phyloP scores from a whole-genome alignment of 164 flowering plant genomes.

The Aristolochia californica region DNA sequence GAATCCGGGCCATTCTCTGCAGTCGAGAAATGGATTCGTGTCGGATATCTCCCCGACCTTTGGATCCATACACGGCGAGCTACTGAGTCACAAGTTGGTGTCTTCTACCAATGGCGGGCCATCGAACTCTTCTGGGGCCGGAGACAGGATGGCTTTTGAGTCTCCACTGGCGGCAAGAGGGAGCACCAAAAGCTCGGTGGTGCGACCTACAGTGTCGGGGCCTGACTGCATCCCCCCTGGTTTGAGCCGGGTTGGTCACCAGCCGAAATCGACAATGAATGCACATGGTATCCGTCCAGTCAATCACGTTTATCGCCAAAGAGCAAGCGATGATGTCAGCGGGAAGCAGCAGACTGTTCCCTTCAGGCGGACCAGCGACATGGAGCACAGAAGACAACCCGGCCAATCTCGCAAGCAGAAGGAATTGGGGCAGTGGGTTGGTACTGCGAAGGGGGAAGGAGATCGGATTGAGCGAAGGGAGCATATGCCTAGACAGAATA shows the following conservation, averaged over 20 bases:
- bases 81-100: conserved; percentile 6
- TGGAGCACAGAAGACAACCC: conserved; percentile 6
- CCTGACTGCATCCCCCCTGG: not conserved
- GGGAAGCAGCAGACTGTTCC: conserved; percentile 14
- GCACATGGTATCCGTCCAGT: too few species aligned
- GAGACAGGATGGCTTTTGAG: not conserved
- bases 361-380: conserved; percentile 9
- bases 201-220: too few species aligned
- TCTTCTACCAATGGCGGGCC: conserved; percentile 1
- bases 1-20: conserved; percentile 20
- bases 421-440: not conserved
- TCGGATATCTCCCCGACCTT: conserved; percentile 27
- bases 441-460: conserved; percentile 19
- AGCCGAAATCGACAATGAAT: not conserved
- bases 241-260: not conserved
- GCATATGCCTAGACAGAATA: not conserved
- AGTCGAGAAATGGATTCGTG: not conserved
- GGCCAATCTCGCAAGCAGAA: conserved; percentile 32
- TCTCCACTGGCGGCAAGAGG: too few species aligned
- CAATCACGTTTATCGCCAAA: too few species aligned
- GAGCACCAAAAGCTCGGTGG: too few species aligned
- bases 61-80: conserved; percentile 38
- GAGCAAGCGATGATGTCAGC: not conserved
- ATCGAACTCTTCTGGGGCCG: not conserved
- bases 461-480: conserved; percentile 13